These are phyloP conservation scores for Phlyctochytrium bullatum DNA, from an alignment of 192 early-diverging fungal species.

Conservation along the genomic window DNA sequence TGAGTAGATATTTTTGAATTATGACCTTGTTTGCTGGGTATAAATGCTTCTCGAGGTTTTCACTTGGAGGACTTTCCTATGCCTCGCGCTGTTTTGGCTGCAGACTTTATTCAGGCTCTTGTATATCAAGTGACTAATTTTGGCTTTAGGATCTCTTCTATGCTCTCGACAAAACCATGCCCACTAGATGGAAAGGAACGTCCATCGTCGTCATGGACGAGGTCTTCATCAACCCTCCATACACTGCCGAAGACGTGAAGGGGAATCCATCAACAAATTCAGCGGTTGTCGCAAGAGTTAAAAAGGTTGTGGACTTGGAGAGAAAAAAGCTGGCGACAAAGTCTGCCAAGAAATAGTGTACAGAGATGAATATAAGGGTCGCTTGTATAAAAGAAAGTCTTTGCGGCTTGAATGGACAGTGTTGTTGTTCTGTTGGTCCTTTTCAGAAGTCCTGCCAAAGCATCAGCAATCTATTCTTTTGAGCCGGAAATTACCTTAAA, in stretches of 20 bases:
- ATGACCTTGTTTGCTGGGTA: too few species aligned
- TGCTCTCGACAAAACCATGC: conserved; percentile 49
- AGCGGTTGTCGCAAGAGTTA: conserved; percentile 27
- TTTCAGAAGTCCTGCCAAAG: conserved; percentile 21
- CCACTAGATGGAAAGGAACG: conserved; percentile 39
- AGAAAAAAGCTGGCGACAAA: conserved; percentile 6
- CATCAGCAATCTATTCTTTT: too few species aligned
- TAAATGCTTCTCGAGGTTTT: too few species aligned
- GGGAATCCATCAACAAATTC: conserved; percentile 10
- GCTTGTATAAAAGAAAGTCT: background rate
- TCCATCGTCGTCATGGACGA: conserved; percentile 52
- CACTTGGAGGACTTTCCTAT: too few species aligned
- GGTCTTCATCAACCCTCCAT: conserved; percentile 47
- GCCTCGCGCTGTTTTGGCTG: too few species aligned
- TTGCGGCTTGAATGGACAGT: background rate
- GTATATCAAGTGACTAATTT: background rate
- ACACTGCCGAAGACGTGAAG: conserved; percentile 30
- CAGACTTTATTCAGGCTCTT: background rate
- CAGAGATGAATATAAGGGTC: background rate
- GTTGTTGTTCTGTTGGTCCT: background rate
- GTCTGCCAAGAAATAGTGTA: background rate
- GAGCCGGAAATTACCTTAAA: conserved; percentile 58
- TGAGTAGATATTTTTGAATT: conserved; percentile 12
- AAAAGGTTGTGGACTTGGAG: conserved; percentile 42
- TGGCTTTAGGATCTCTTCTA: conserved; percentile 43